Evolutionary conservation across 1,284 basidiomycete genomes (phyloP).

Genomic region (Spongispora temasekensis): DNA sequence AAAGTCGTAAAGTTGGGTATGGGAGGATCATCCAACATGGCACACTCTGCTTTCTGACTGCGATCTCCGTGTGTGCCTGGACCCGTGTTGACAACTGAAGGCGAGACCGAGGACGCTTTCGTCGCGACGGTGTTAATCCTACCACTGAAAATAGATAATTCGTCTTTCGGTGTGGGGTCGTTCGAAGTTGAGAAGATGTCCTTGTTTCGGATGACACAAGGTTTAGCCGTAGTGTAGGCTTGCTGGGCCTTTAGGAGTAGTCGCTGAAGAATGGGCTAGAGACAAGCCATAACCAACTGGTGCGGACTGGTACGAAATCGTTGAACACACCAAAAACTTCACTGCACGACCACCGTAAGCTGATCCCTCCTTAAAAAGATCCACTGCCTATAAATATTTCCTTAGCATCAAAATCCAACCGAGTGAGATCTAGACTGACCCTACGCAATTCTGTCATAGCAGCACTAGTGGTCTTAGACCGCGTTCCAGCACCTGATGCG

Average conservation of each 20-base stretch:
- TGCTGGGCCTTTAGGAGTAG: slow-evolving; percentile 62
- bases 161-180: slow-evolving; percentile 49
- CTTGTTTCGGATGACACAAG: slow-evolving; percentile 42
- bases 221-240: slow-evolving; percentile 48
- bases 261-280: slow-evolving; percentile 61
- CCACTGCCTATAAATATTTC: slow-evolving; percentile 42
- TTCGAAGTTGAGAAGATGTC: slow-evolving; percentile 59
- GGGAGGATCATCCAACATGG: not conserved
- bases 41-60: not conserved
- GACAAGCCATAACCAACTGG: not conserved
- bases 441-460: slow-evolving; percentile 60
- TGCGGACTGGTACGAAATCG: not conserved
- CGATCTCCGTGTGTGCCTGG: not conserved
- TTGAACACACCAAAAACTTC: slow-evolving; percentile 59
- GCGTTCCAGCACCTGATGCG: slow-evolving; percentile 42
- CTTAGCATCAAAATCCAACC: slow-evolving; percentile 7
- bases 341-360: slow-evolving; percentile 59
- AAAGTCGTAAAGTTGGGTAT: slow-evolving; percentile 44
- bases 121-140: slow-evolving; percentile 60
- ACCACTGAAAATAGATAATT: slow-evolving; percentile 73
- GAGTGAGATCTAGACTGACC: slow-evolving; percentile 22
- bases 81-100: slow-evolving; percentile 8
- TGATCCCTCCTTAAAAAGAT: slow-evolving; percentile 64
- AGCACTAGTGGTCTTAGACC: slow-evolving; percentile 64
- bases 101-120: slow-evolving; percentile 33